Evolutionary conservation across 257 asterid genomes (phyloP).

Genomic region (Primulina huaijiensis): DNA sequence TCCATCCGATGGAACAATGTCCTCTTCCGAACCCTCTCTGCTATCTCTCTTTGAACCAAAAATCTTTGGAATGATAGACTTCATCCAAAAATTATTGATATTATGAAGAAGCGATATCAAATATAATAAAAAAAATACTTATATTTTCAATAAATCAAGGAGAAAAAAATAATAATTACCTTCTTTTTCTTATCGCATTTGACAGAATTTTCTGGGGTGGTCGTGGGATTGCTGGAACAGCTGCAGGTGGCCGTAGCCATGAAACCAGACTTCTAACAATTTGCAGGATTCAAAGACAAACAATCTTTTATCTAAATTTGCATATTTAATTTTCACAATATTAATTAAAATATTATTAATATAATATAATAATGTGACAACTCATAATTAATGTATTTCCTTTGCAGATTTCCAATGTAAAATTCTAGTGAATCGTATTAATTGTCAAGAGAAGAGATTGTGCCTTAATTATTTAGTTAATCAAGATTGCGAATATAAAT

Average conservation of each 20-base stretch:
- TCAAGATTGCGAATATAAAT: slow-evolving; percentile 41
- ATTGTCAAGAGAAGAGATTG: not conserved
- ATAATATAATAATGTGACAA: too few relatives aligned
- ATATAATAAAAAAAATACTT: not conserved
- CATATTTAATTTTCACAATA: too few relatives aligned
- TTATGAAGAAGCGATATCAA: not conserved
- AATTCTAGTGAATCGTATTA: slow-evolving; percentile 8
- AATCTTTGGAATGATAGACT: slow-evolving; percentile 68
- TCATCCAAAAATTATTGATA: not conserved
- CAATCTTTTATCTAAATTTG: too few relatives aligned
- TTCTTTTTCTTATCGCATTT: slow-evolving; percentile 57
- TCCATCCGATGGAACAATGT: slow-evolving; percentile 40
- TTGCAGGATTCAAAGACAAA: too few relatives aligned
- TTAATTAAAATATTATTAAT: too few relatives aligned
- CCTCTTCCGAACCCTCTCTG: slow-evolving; percentile 56
- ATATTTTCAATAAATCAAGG: not conserved
- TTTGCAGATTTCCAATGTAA: slow-evolving; percentile 30
- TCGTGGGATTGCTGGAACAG: slow-evolving; percentile 33
- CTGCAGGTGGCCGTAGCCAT: slow-evolving; percentile 41
- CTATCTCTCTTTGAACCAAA: slow-evolving; percentile 40
- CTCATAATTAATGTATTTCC: not conserved
- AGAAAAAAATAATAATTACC: slow-evolving; percentile 30
- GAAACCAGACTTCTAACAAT: slow-evolving; percentile 8
- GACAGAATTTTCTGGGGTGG: slow-evolving; percentile 47
- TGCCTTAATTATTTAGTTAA: slow-evolving; percentile 10